Conservation (phyloP, 2,329 filamentous ascomycete genomes). For the Fusarium fracticaudum region DNA sequence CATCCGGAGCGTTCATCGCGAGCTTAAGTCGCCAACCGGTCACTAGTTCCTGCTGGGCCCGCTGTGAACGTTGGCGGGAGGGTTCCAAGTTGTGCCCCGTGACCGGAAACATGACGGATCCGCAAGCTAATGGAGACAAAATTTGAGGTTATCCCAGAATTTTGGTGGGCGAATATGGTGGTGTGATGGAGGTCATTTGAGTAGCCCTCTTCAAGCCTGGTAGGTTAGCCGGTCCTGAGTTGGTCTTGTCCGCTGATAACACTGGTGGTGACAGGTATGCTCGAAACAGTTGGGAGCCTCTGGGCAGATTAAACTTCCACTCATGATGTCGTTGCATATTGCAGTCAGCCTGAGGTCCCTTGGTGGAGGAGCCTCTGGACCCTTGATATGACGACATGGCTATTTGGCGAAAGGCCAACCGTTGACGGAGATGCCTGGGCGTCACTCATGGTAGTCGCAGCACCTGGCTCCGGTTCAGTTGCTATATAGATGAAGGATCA, state of each 20-base stretch:
- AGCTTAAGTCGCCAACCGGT: background rate
- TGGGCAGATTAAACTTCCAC: background rate
- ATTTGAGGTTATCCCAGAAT: background rate
- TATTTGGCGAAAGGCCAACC: background rate
- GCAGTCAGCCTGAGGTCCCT: background rate
- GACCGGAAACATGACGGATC: slow-evolving; percentile 3
- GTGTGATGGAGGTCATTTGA: background rate
- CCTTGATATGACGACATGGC: slow-evolving; percentile 9
- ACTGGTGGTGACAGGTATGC: background rate
- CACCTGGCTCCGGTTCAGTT: background rate
- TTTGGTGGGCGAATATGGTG: background rate
- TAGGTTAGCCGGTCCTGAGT: background rate
- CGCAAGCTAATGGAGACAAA: background rate
- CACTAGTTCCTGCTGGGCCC: background rate
- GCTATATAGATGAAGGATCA: slow-evolving; percentile 18
- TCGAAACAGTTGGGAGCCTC: background rate
- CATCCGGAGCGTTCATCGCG: background rate
- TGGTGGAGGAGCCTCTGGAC: background rate
- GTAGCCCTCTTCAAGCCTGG: background rate
- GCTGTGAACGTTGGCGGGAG: background rate
- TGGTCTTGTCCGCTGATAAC: background rate
- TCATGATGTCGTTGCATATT: background rate
- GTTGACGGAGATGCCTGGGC: background rate
- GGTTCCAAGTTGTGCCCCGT: background rate
- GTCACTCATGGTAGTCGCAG: too few relatives aligned